Evolutionary conservation across 768 basidiomycete species (phyloP).

Genomic region (Rhodocollybia butyracea): DNA sequence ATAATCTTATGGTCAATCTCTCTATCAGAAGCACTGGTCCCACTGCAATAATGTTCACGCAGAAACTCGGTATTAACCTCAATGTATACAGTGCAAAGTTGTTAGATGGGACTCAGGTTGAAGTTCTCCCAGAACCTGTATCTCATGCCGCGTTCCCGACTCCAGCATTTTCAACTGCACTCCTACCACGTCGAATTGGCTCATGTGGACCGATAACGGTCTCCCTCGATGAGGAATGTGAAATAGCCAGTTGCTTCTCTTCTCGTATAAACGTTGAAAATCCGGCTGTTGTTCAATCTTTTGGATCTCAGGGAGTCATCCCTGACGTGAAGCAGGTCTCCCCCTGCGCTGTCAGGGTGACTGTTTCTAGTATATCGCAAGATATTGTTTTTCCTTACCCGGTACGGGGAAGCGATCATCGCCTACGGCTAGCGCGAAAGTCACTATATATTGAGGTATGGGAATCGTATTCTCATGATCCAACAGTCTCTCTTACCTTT

Average conservation of each 20-base stretch:
- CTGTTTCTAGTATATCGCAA: conserved; percentile 11
- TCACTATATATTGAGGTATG: conserved; percentile 29
- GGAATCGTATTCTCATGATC: neutral
- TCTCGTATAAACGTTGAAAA: neutral
- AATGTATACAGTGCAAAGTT: conserved; percentile 24
- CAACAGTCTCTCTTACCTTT: neutral
- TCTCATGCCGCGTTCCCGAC: neutral
- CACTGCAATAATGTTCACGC: conserved; percentile 9
- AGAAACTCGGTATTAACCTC: conserved; percentile 22
- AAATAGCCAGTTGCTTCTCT: neutral
- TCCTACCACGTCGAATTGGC: conserved; percentile 14
- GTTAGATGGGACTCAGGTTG: conserved; percentile 24
- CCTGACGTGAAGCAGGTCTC: conserved; percentile 14
- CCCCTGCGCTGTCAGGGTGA: conserved; percentile 18
- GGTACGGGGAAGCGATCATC: conserved; percentile 17
- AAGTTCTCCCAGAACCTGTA: neutral
- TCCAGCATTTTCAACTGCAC: neutral
- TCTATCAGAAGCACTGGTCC: conserved; percentile 20
- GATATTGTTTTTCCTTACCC: conserved; percentile 24
- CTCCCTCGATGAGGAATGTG: conserved; percentile 24
- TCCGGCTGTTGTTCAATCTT: neutral
- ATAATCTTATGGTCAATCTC: conserved; percentile 15
- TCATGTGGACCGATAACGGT: conserved; percentile 12
- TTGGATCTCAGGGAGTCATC: conserved; percentile 11
- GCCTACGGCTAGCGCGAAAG: conserved; percentile 24